Conservation (phyloP, 2,329 filamentous ascomycete genomes). For the Aspergillus fijiensis region DNA sequence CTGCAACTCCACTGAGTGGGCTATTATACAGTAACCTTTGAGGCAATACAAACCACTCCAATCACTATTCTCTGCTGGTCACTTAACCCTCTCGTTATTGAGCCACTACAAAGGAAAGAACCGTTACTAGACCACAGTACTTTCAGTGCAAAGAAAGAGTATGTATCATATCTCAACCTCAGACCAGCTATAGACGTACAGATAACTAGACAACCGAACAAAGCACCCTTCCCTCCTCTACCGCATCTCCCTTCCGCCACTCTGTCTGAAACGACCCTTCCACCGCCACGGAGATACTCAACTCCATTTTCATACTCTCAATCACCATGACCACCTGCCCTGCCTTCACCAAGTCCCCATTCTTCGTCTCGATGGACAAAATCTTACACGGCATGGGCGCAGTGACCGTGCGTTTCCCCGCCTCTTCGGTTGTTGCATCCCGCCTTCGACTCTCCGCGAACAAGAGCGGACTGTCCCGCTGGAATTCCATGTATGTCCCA, state of each 20-base stretch:
- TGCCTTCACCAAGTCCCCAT: slow-evolving; percentile 30
- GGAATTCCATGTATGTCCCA: slow-evolving; percentile 30
- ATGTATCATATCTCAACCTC: too few relatives aligned
- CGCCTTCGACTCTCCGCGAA: slow-evolving; percentile 24
- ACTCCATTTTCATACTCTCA: slow-evolving; percentile 49
- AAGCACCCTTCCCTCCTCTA: slow-evolving; percentile 34
- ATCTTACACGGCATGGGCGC: too few relatives aligned
- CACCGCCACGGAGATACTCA: slow-evolving; percentile 31
- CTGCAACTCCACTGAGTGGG: too few relatives aligned
- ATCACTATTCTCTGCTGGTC: too few relatives aligned
- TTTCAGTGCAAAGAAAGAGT: too few relatives aligned
- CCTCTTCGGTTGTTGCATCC: slow-evolving; percentile 16
- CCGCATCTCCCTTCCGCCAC: slow-evolving; percentile 32
- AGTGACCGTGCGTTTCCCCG: slow-evolving; percentile 16
- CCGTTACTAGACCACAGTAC: too few relatives aligned
- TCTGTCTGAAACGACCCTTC: slow-evolving; percentile 29
- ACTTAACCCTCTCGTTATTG: too few relatives aligned
- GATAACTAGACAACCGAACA: too few relatives aligned
- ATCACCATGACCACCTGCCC: slow-evolving; percentile 37
- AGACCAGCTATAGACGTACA: too few relatives aligned
- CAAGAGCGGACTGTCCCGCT: slow-evolving; percentile 28
- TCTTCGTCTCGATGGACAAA: slow-evolving; percentile 8
- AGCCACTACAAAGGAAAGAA: too few relatives aligned
- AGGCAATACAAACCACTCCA: too few relatives aligned
- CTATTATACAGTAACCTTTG: too few relatives aligned